Evolutionary conservation across 352 stramenopile species (phyloP).

Genomic region (Globisporangium iwayamae): DNA sequence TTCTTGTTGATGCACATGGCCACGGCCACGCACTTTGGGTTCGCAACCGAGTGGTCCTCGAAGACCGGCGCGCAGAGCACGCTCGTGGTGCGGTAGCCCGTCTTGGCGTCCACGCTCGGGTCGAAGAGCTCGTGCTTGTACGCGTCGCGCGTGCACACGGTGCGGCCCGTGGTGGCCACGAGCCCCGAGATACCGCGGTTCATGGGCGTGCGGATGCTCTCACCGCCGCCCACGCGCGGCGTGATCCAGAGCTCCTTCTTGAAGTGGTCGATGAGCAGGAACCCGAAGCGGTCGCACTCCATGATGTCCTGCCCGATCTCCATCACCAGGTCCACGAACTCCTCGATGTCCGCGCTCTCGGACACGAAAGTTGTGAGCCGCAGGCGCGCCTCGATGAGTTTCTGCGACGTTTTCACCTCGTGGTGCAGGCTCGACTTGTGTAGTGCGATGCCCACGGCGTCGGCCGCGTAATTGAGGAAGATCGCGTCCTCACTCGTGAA

Average conservation of each 20-base stretch:
- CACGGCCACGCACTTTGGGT: slow-evolving; percentile 57
- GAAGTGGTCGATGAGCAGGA: slow-evolving; percentile 71
- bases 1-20: slow-evolving; percentile 92
- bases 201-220: slow-evolving; percentile 59
- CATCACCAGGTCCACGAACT: slow-evolving; percentile 69
- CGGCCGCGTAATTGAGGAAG: slow-evolving; percentile 71
- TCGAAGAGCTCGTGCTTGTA: slow-evolving; percentile 78
- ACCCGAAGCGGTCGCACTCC: slow-evolving; percentile 65
- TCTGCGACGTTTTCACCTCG: slow-evolving; percentile 68
- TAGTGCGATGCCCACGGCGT: slow-evolving; percentile 61
- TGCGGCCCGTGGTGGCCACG: slow-evolving; percentile 55
- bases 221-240: slow-evolving; percentile 33
- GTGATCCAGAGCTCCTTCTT: slow-evolving; percentile 82
- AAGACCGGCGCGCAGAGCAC: slow-evolving; percentile 74
- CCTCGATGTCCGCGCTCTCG: slow-evolving; percentile 54
- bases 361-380: slow-evolving; percentile 63
- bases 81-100: slow-evolving; percentile 71
- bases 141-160: slow-evolving; percentile 55
- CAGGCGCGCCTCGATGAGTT: slow-evolving; percentile 60
- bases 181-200: slow-evolving; percentile 67
- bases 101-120: slow-evolving; percentile 62
- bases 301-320: slow-evolving; percentile 73
- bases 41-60: slow-evolving; percentile 48
- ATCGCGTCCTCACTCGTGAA: slow-evolving; percentile 64
- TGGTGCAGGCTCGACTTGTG: slow-evolving; percentile 69